Base-by-base conservation (phyloP, 2,329 filamentous ascomycete genomes). In the Claviceps pazoutovae region DNA sequence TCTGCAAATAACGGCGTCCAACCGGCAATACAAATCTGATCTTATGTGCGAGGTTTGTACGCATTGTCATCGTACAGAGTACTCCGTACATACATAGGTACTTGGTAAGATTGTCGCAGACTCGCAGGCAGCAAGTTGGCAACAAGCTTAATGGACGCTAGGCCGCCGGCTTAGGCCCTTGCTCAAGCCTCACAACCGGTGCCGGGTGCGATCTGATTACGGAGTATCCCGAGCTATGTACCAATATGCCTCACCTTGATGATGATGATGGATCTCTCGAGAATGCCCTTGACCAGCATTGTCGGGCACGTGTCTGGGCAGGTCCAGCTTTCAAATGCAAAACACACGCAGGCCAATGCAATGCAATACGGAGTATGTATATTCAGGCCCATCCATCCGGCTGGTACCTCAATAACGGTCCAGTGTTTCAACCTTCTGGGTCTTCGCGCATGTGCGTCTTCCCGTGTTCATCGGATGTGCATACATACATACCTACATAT, bases 381-480 rank as follows among this genome's bases (percentile, higher is more conserved):
- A 30, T 46, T 19, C 46, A 17, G 36, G 44, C 13, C 41, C 30
- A 2, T 45, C 7, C 13, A 34, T n/a, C 21, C 23, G 21, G 30
- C 51, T 34, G 14, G 23, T 49, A 21, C 30, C 30, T 34, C 9
- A 46, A 30, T 34, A 19, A 30, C 9, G 46, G 21, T 17, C 21
- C 14, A 11, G n/a, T 23, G 26, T 52, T 43, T 49, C 30, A 34
- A 34, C 30, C 9, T 11, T 34, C 30, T 9, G 30, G 30, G 30
- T 34, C 30, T 34, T 34, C 8, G 30, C 30, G 46, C 34, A 52
- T 23, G 39, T 46, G 52, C 59, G 43, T 45, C 49, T 43, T 46
- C 52, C 56, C 51, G 56, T 52, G 57, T 55, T 57, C 46, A 54
- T 56, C 56, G 56, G 58, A 57, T 60, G 54, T 58, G 6, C 23